Conservation (phyloP, 225 moss, liverwort and hornwort genomes). For the Thuidium tamariscinum region DNA sequence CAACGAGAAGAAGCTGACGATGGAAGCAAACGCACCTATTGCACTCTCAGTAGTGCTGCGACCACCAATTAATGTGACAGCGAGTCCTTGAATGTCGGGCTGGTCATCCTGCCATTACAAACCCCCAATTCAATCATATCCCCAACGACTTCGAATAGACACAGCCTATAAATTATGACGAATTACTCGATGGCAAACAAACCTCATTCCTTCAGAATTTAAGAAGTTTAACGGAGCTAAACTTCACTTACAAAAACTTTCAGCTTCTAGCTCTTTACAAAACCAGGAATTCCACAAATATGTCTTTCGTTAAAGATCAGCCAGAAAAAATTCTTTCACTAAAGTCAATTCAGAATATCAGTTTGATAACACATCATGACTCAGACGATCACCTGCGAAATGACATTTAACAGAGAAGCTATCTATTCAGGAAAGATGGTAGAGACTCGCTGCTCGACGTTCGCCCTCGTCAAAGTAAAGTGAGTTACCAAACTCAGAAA, state of each 20-base stretch:
- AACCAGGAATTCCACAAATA: neutral
- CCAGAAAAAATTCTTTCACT: neutral
- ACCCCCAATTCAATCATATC: neutral
- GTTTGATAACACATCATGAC: neutral
- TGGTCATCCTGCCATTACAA: constrained; percentile 73
- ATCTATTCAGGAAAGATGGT: neutral
- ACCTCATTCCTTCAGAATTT: neutral
- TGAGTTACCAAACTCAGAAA: neutral
- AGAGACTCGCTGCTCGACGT: neutral
- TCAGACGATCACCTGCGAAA: neutral
- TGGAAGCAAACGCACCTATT: constrained; percentile 46
- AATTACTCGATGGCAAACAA: neutral
- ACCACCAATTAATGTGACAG: constrained; percentile 76
- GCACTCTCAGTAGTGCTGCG: constrained; percentile 93
- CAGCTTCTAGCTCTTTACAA: neutral
- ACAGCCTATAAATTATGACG: neutral
- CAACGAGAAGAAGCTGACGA: neutral
- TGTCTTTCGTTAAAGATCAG: neutral
- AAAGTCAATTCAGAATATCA: neutral
- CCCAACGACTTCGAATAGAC: neutral
- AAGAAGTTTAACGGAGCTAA: neutral
- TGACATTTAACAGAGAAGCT: neutral
- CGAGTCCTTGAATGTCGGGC: constrained; percentile 94
- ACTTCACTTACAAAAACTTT: neutral
- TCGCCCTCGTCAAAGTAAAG: neutral